Evolutionary conservation across 2,329 filamentous ascomycete species (phyloP).

Genomic region (Alternaria hordeiaustralica): DNA sequence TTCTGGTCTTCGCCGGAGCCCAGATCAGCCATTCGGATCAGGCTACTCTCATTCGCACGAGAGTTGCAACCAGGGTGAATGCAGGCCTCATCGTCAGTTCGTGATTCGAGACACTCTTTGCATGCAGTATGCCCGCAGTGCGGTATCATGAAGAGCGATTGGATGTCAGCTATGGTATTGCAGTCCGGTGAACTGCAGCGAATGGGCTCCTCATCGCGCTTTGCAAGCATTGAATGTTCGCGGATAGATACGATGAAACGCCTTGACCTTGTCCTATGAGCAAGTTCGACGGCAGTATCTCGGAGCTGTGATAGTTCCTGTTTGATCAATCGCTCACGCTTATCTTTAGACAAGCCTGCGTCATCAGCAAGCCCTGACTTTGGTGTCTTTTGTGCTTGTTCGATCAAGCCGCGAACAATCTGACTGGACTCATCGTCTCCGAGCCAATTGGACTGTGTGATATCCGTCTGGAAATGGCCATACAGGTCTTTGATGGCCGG

Average conservation of each 20-base stretch:
- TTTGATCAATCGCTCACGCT: constrained; percentile 16
- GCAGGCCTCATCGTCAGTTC: constrained; percentile 33
- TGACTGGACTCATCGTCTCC: constrained; percentile 28
- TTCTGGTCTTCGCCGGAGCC: constrained; percentile 19
- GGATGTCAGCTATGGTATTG: neutral
- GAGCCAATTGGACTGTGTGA: constrained; percentile 22
- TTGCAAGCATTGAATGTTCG: too few species aligned
- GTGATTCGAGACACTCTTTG: constrained; percentile 21
- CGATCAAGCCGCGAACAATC: constrained; percentile 13
- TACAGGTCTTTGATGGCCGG: constrained; percentile 20
- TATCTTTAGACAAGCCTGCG: neutral
- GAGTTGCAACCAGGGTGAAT: constrained; percentile 24
- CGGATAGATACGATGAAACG: constrained; percentile 31
- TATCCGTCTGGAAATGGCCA: constrained; percentile 24
- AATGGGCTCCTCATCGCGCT: neutral
- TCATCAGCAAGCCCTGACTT: constrained; percentile 7
- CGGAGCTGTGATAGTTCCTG: constrained; percentile 26
- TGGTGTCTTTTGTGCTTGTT: constrained; percentile 12
- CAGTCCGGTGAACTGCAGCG: constrained; percentile 29
- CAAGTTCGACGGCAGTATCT: constrained; percentile 26
- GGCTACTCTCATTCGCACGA: constrained; percentile 16
- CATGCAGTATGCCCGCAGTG: constrained; percentile 41
- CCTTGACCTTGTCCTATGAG: constrained; percentile 22
- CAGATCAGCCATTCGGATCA: constrained; percentile 28
- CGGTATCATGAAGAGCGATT: constrained; percentile 24